Base-by-base conservation (phyloP, 345 rosid species). In the Populus tremula region DNA sequence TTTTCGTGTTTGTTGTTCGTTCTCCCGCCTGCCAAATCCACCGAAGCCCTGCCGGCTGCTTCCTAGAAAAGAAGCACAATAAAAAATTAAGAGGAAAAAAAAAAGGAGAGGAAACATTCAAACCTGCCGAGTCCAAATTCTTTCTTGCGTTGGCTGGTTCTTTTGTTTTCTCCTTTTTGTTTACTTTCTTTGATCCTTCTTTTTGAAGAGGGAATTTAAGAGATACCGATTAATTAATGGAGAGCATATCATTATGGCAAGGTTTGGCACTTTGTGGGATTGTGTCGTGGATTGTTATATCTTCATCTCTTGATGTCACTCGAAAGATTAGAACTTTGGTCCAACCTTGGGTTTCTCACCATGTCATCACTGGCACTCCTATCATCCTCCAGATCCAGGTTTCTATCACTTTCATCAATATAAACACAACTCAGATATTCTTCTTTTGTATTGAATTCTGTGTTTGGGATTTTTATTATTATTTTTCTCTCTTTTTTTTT, bases 351-450 rank as follows among this genome's bases (percentile, higher is more conserved):
- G 93, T 90, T 35, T 56, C 87, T 81, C 89, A 73, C 70, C 91
- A 83, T 78, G 95, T 94, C 84, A 75, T 78, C 39, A 71, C 76
- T 67, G 97, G 85, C 72, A 85, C 90, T 76, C 86, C 90, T 72
- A 20, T 84, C 82, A 85, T 88, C 78, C 89, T 94, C 83, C 82
- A 76, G 87, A 96, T 96, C 89, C 98, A 96, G 98, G 98, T 93
- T 72, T 76, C 8, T 5, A 63, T 31, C 65, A 0, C 6, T 59
- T 62, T 67, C 29, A 31, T 8, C 49, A 12, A n/a, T 73, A 31
- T 38, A 53, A 61, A 73, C 45, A 36, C 43, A 43, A 70, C 77
- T 80, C 82, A 68, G 50, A 27, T 81, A 73, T 35, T 74, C 0
- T 69, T 69, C 54, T 20, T 41, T 53, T 50, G 59, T 54, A n/a